These are phyloP conservation scores for Solanum medicagineum DNA, from an alignment of 257 asterid genomes.

Conservation along the genomic window DNA sequence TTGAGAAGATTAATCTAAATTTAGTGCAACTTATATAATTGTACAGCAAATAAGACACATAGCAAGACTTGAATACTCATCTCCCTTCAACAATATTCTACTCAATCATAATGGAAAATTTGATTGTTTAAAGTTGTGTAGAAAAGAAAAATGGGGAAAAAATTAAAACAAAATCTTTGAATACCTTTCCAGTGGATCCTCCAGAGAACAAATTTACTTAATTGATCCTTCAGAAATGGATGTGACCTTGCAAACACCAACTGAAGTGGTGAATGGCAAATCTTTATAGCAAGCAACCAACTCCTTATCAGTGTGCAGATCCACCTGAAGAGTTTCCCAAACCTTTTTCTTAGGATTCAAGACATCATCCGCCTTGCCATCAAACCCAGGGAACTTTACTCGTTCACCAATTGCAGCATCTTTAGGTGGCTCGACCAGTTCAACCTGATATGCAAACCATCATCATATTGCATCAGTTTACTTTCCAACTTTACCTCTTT, in stretches of 20 bases:
- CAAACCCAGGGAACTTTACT: conserved; percentile 61
- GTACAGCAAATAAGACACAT: not conserved
- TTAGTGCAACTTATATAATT: not conserved
- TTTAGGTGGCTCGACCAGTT: conserved; percentile 85
- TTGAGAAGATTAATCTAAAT: not conserved
- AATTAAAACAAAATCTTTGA: not conserved
- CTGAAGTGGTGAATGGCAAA: conserved; percentile 73
- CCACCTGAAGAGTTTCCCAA: conserved; percentile 86
- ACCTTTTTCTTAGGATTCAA: conserved; percentile 93
- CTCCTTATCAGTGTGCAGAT: conserved; percentile 51
- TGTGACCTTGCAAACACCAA: conserved; percentile 76
- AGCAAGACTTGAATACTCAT: not conserved
- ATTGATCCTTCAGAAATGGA: conserved; percentile 61
- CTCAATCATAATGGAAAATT: not conserved
- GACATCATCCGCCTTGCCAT: conserved; percentile 64
- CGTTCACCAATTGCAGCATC: conserved; percentile 69
- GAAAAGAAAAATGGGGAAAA: not conserved
- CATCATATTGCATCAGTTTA: not conserved
- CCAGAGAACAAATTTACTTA: conserved; percentile 12
- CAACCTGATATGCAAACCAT: conserved; percentile 39
- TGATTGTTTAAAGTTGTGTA: not conserved
- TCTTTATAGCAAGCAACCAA: conserved; percentile 73
- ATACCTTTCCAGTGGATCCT: not conserved
- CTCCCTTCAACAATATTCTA: not conserved
- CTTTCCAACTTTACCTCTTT: not conserved